A percentile compares a stretch with the other conserved stretches of the same genome.
Evolutionary conservation across 345 rosid genomes (phyloP).

Genomic region (Camelina neglecta): DNA sequence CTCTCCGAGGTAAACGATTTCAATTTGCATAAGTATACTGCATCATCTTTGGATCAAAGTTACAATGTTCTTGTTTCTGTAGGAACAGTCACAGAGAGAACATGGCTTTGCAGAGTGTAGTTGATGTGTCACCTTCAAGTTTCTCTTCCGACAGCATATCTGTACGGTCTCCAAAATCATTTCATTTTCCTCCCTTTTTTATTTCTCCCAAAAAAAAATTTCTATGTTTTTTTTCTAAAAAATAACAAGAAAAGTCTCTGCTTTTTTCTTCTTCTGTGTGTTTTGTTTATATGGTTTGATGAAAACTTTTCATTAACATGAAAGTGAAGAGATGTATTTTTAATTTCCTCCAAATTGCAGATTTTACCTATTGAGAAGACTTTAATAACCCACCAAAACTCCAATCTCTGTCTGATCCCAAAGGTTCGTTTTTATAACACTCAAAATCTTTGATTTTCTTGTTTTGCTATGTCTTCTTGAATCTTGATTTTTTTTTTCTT

Average conservation of each 20-base stretch:
- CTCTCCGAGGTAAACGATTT: conserved; percentile 48
- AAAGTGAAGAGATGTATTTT: conserved; percentile 2
- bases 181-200: neutral
- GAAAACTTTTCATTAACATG: conserved; percentile 7
- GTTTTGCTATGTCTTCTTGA: neutral
- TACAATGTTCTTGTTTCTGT: conserved; percentile 9
- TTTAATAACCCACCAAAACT: conserved; percentile 39
- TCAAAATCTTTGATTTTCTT: conserved; percentile 20
- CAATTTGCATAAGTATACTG: conserved; percentile 1
- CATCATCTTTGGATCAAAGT: neutral
- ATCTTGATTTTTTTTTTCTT: neutral
- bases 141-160: conserved; percentile 46
- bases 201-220: neutral
- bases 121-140: conserved; percentile 53
- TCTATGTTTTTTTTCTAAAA: neutral
- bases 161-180: conserved; percentile 50
- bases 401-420: conserved; percentile 27
- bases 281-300: conserved; percentile 20
- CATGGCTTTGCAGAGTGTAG: conserved; percentile 50
- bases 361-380: conserved; percentile 51
- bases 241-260: neutral
- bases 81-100: conserved; percentile 19
- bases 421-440: conserved; percentile 25
- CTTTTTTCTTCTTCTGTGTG: neutral
- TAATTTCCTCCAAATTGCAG: conserved; percentile 40